Percentiles rank a stretch among this genome's conserved stretches.
Evolutionary conservation across 345 rosid genomes (phyloP).

Genomic region (Eucalyptus regnans): DNA sequence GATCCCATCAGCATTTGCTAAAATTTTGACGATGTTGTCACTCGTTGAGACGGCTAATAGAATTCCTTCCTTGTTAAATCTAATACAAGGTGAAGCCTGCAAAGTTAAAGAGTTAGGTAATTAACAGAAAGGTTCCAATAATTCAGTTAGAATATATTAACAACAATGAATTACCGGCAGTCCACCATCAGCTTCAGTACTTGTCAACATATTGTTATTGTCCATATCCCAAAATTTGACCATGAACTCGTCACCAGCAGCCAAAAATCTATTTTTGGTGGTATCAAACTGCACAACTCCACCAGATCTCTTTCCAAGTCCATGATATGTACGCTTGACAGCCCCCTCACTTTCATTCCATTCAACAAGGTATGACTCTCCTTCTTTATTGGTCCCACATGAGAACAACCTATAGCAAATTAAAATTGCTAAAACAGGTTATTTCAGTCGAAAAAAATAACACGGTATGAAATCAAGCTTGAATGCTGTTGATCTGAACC

Average conservation of each 20-base stretch:
- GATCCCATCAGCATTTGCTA: slow-evolving; percentile 71
- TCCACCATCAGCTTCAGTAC: slow-evolving; percentile 75
- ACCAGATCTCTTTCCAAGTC: slow-evolving; percentile 59
- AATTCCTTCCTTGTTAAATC: slow-evolving; percentile 73
- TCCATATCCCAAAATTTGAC: slow-evolving; percentile 91
- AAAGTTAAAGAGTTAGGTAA: slow-evolving; percentile 2
- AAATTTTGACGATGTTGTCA: slow-evolving; percentile 63
- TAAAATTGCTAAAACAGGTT: background rate
- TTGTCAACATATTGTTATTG: slow-evolving; percentile 35
- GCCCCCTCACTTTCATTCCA: slow-evolving; percentile 91
- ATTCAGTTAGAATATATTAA: background rate
- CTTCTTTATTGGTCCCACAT: slow-evolving; percentile 76
- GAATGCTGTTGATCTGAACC: slow-evolving; percentile 24
- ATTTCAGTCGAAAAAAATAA: background rate
- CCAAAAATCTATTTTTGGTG: slow-evolving; percentile 67
- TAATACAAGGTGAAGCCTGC: slow-evolving; percentile 75
- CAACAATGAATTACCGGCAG: slow-evolving; percentile 37
- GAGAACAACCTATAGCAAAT: slow-evolving; percentile 48
- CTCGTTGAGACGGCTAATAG: slow-evolving; percentile 73
- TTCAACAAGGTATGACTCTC: slow-evolving; percentile 73
- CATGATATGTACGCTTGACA: slow-evolving; percentile 47
- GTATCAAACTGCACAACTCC: slow-evolving; percentile 86
- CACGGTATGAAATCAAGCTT: background rate
- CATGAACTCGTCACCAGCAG: slow-evolving; percentile 73
- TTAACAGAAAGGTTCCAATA: background rate